These are phyloP conservation scores for Termitomyces sp. DNA, from an alignment of 768 basidiomycete genomes.

Conservation along the genomic window DNA sequence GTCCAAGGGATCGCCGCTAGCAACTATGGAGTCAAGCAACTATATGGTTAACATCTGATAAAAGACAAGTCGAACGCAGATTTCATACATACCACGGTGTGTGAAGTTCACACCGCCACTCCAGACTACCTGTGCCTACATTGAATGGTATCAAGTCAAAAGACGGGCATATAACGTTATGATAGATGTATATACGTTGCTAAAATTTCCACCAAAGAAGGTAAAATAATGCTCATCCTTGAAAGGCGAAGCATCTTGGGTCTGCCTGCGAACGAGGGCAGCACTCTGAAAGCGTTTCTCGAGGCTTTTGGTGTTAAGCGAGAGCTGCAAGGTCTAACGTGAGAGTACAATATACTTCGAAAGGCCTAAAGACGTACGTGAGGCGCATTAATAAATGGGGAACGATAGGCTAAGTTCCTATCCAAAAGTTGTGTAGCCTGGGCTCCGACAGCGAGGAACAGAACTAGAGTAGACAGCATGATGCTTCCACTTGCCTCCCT, in stretches of 20 bases:
- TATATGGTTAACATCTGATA: background rate
- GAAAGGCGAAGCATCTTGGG: conserved; percentile 6
- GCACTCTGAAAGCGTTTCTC: conserved; percentile 4
- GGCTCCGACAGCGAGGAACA: background rate
- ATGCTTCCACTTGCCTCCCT: background rate
- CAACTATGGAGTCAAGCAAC: background rate
- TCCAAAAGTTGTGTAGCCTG: background rate
- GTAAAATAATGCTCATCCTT: conserved; percentile 13
- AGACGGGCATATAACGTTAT: background rate
- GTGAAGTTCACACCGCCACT: conserved; percentile 2
- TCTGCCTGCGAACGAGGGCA: conserved; percentile 4
- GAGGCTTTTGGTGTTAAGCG: background rate
- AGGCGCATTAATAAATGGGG: background rate
- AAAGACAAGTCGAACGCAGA: background rate
- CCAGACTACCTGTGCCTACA: background rate
- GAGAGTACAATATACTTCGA: background rate
- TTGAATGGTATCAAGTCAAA: background rate
- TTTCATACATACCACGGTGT: background rate
- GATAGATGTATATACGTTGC: conserved; percentile 26
- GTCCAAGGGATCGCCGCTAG: background rate
- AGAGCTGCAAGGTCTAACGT: background rate
- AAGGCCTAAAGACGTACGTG: background rate
- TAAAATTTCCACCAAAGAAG: conserved; percentile 10
- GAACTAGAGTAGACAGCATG: background rate
- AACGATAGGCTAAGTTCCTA: conserved; percentile 1